Conservation (phyloP, 176 grass and related monocot genomes). For the Phoenix roebelenii region DNA sequence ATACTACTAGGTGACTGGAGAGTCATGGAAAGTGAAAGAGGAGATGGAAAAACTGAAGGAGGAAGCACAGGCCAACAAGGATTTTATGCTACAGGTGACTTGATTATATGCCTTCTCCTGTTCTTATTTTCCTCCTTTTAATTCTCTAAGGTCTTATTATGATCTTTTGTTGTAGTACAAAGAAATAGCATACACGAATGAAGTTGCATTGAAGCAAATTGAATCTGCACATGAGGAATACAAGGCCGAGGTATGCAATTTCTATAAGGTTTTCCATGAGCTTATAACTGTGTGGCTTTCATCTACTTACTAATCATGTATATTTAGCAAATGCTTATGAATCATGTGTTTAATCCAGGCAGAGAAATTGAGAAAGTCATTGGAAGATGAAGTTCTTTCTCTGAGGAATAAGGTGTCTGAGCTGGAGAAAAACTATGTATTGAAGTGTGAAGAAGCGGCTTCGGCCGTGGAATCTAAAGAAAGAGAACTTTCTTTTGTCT, state of each 20-base stretch:
- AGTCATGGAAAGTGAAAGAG: slow-evolving; percentile 66
- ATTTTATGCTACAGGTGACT: slow-evolving; percentile 87
- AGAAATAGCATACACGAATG: slow-evolving; percentile 88
- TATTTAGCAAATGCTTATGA: no score
- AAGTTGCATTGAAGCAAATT: slow-evolving; percentile 85
- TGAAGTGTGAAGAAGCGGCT: slow-evolving; percentile 66
- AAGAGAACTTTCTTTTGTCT: slow-evolving; percentile 52
- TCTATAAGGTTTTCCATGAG: slow-evolving; percentile 7
- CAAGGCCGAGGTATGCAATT: slow-evolving; percentile 64
- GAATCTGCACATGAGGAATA: slow-evolving; percentile 68
- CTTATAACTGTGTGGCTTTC: no score
- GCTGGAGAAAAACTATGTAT: slow-evolving; percentile 62
- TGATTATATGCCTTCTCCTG: background rate
- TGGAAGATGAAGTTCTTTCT: slow-evolving; percentile 67
- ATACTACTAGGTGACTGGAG: slow-evolving; percentile 45
- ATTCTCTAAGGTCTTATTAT: slow-evolving; percentile 1
- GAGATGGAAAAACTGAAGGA: slow-evolving; percentile 83
- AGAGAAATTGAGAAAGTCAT: slow-evolving; percentile 47
- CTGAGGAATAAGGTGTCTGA: slow-evolving; percentile 70
- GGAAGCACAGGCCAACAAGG: slow-evolving; percentile 85
- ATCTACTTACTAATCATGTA: no score
- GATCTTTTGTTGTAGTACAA: slow-evolving; percentile 64
- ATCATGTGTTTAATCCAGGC: slow-evolving; percentile 30
- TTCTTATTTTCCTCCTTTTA: background rate
- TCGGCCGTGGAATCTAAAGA: slow-evolving; percentile 67